Percentiles rank a stretch among this genome's conserved stretches.
Conservation (phyloP, 2,329 filamentous ascomycete species). For the Monosporascus cannonballus region DNA sequence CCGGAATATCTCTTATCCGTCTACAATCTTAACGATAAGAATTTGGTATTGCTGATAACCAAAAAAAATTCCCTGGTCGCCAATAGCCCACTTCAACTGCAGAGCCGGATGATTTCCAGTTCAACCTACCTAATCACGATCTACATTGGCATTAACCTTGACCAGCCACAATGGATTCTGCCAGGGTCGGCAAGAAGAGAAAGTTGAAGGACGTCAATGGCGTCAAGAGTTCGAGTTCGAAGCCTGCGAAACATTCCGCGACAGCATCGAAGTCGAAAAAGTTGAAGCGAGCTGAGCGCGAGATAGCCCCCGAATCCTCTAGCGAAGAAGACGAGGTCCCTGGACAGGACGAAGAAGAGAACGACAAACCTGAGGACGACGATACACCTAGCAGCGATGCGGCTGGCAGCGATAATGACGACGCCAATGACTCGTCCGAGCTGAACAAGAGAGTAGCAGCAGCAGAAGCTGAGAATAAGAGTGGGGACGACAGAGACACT, state of each 20-base stretch:
- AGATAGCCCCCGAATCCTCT: conserved; percentile 11
- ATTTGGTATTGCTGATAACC: not conserved
- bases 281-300: conserved; percentile 29
- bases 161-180: conserved; percentile 20
- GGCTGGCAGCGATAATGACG: conserved; percentile 14
- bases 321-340: conserved; percentile 11
- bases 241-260: conserved; percentile 18
- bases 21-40: not conserved
- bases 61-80: not conserved
- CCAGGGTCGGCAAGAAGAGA: conserved; percentile 36
- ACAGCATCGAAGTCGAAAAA: conserved; percentile 36
- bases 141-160: not conserved
- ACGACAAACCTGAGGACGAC: conserved; percentile 8
- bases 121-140: not conserved
- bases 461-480: conserved; percentile 15
- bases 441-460: conserved; percentile 13
- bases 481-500: conserved; percentile 26
- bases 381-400: conserved; percentile 9
- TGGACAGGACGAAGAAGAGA: conserved; percentile 9
- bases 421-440: conserved; percentile 13
- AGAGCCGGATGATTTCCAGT: not conserved
- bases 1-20: not conserved
- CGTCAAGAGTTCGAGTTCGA: conserved; percentile 21
- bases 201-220: conserved; percentile 29
- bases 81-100: not conserved